Conservation (phyloP, 805 yeast species). For the Monosporozyma yasuniensis region DNA sequence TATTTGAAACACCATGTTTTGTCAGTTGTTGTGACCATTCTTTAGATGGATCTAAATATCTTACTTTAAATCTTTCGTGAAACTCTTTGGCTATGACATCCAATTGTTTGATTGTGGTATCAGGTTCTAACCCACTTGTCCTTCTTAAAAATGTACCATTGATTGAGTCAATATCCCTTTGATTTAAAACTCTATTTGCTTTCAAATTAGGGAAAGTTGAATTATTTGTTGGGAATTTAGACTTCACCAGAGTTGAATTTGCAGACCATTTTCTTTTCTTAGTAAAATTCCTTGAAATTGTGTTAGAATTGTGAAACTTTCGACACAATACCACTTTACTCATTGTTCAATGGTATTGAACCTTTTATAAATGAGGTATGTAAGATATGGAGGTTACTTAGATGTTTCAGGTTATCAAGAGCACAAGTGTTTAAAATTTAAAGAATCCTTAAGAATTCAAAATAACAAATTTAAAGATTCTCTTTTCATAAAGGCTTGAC, state of each 20-base stretch:
- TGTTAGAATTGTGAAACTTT: neutral
- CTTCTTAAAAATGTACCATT: slow-evolving; percentile 16
- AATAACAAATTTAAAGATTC: neutral
- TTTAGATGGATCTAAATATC: slow-evolving; percentile 20
- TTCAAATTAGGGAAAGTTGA: neutral
- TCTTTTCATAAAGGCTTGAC: neutral
- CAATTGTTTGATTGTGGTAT: slow-evolving; percentile 19
- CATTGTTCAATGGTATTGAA: neutral
- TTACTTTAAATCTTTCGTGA: slow-evolving; percentile 12
- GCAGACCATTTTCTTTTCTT: neutral
- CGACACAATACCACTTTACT: neutral
- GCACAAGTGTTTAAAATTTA: no score
- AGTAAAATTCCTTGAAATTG: neutral
- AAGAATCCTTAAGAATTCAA: neutral
- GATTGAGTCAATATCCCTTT: slow-evolving; percentile 6
- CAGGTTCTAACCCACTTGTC: slow-evolving; percentile 24
- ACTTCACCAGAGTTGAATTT: neutral
- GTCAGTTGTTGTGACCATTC: slow-evolving; percentile 13
- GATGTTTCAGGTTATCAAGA: no score
- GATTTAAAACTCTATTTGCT: neutral
- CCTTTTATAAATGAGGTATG: no score
- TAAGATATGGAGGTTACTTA: no score
- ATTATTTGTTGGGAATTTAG: neutral
- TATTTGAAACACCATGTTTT: neutral
- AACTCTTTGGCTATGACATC: slow-evolving; percentile 15